Base-by-base conservation (phyloP, 257 asterid genomes). In the Lantana camara region DNA sequence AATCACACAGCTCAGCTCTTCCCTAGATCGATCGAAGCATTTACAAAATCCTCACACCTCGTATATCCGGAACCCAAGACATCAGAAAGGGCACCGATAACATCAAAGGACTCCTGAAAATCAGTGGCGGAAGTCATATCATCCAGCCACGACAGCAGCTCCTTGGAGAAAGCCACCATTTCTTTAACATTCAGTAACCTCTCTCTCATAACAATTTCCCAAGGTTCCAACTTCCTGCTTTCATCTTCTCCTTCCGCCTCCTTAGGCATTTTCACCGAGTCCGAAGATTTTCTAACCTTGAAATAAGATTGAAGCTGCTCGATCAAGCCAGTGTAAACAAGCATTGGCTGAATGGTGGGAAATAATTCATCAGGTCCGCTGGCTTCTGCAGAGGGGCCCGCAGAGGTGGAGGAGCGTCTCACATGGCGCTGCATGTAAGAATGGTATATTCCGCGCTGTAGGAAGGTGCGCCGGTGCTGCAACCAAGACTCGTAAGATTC, bases 401-500 rank as follows among this genome's bases (percentile, higher is more conserved):
- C 78, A 27, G 40, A 70, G 61, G 27, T 64, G 17, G 80, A 41
- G 56, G 76, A 64, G 10, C 85, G 86, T 40, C 95, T 77, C 30
- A 88, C 95, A 8, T 84, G 96, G 16, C 80, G 89, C 78, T 94
- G 97, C 96, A 94, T 80, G 76, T 86, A 88, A 0, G 96, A 96
- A 24, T 94, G 99, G 72, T 80, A 82, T 64, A 90, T 86, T 17
- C 96, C 99, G 6, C 96, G 91, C 79, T 90, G 95, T 76, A 94
- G 64, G 76, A 90, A 94, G 68, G 91, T 45, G 29, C 81, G 70
- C 1, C 99, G 91, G 63, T 94, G 95, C 66, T 83, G 90, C 80
- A 83, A 66, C 99, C 99, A 94, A 8, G 96, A 86, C 58, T 94
- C 93, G 3, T 94, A 86, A 1, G 99, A 88, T 64, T 94, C 99